Conservation (phyloP, 2,329 filamentous ascomycete genomes). For the Albophoma yamanashiensis region DNA sequence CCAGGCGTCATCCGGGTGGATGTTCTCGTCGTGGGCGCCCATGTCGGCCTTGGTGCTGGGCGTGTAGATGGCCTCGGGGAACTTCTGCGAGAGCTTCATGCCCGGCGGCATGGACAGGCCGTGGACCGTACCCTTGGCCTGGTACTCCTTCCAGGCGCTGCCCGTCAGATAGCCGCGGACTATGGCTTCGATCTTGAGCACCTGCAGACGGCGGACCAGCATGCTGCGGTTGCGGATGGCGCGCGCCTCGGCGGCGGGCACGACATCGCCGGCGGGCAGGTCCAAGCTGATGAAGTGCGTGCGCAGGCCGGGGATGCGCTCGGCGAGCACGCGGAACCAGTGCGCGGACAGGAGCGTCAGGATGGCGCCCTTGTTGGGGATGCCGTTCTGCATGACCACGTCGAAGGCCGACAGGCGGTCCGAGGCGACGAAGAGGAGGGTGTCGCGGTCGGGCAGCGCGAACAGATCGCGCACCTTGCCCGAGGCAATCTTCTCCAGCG, state of each 20-base stretch:
- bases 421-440: constrained; percentile 72
- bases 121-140: constrained; percentile 65
- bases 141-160: constrained; percentile 69
- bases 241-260: constrained; percentile 32
- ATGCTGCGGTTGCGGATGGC: constrained; percentile 58
- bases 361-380: constrained; percentile 42
- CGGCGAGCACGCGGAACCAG: constrained; percentile 41
- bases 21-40: constrained; percentile 77
- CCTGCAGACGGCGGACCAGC: constrained; percentile 51
- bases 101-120: constrained; percentile 60
- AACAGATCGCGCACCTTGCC: constrained; percentile 78
- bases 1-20: constrained; percentile 55
- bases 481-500: constrained; percentile 23
- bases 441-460: constrained; percentile 48
- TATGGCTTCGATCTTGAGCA: constrained; percentile 15
- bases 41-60: constrained; percentile 77
- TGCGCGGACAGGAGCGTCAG: constrained; percentile 34
- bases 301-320: constrained; percentile 34
- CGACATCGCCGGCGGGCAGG: constrained; percentile 18
- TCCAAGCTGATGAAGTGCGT: constrained; percentile 40
- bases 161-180: constrained; percentile 88
- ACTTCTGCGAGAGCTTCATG: constrained; percentile 57
- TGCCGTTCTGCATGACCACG: constrained; percentile 69
- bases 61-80: constrained; percentile 53
- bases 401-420: constrained; percentile 95